Evolutionary conservation across 192 early-diverging fungal genomes (phyloP).

Genomic region (Entophlyctis helioformis): DNA sequence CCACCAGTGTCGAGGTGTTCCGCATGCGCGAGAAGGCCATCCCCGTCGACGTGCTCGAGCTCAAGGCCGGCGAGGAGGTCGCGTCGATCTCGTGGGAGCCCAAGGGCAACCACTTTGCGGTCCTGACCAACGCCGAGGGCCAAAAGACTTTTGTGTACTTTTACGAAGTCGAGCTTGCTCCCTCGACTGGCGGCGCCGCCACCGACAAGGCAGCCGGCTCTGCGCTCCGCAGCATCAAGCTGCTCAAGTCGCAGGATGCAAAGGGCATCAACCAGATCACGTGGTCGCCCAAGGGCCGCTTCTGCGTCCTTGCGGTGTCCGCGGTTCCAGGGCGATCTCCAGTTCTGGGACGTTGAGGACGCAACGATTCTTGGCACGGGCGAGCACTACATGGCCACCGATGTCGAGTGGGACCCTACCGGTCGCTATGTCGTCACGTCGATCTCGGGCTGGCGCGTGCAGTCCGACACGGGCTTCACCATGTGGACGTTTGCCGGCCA

Average conservation of each 20-base stretch:
- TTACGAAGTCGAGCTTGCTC: conserved; percentile 54
- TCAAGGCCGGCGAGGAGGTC: conserved; percentile 62
- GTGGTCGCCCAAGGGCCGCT: conserved; percentile 96
- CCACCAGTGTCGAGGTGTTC: conserved; percentile 93
- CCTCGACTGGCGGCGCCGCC: conserved; percentile 6
- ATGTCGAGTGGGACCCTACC: conserved; percentile 97
- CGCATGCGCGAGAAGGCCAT: conserved; percentile 79
- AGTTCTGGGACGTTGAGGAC: conserved; percentile 87
- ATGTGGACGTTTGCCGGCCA: conserved; percentile 89
- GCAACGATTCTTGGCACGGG: conserved; percentile 46
- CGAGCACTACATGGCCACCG: conserved; percentile 92
- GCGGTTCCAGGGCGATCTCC: conserved; percentile 65
- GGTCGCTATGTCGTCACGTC: conserved; percentile 85
- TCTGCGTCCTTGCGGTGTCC: conserved; percentile 77
- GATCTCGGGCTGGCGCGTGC: conserved; percentile 76
- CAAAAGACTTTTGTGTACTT: conserved; percentile 52
- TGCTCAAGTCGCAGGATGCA: conserved; percentile 71
- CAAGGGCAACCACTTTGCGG: conserved; percentile 74
- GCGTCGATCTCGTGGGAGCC: conserved; percentile 96
- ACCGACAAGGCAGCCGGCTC: conserved; percentile 11
- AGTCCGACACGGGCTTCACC: conserved; percentile 80
- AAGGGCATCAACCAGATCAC: conserved; percentile 72
- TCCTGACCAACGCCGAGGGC: conserved; percentile 70
- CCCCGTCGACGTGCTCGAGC: conserved; percentile 93
- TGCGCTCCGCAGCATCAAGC: conserved; percentile 51